phyloP scores from a whole-genome alignment of 2,329 filamentous ascomycete genomes.

The Chrysoporthe deuterocubensis region DNA sequence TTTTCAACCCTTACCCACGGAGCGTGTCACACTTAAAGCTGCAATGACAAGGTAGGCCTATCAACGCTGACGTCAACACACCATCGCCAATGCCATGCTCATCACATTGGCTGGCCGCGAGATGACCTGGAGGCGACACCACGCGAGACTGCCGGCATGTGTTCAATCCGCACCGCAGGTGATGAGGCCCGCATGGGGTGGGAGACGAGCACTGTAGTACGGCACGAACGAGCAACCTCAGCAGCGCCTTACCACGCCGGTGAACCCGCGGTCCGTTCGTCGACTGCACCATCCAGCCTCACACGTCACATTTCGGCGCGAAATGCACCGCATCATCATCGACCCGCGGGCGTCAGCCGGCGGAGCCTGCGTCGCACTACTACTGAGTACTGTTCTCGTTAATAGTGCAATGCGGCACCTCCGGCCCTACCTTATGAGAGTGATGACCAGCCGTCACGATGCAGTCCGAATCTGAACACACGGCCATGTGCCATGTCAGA shows the following conservation, averaged over 20 bases:
- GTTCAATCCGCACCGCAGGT: neutral
- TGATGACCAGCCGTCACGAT: neutral
- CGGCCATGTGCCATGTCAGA: neutral
- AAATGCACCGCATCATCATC: neutral
- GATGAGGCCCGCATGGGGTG: neutral
- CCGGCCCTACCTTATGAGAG: neutral
- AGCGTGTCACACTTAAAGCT: neutral
- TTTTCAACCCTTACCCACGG: constrained; percentile 15
- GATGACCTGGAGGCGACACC: constrained; percentile 1
- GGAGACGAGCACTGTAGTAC: neutral
- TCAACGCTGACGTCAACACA: neutral
- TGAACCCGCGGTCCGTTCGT: neutral
- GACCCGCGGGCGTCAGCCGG: neutral
- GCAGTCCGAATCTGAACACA: neutral
- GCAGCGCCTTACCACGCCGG: neutral
- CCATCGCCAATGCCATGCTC: neutral
- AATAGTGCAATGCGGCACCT: neutral
- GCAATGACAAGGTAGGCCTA: constrained; percentile 1
- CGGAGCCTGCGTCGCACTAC: neutral
- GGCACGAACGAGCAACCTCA: neutral
- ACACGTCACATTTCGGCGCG: neutral
- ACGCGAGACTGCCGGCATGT: constrained; percentile 3
- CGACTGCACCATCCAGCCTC: neutral
- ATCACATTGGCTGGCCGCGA: neutral
- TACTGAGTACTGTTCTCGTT: neutral